Percentiles rank a stretch among this genome's conserved stretches.
Evolutionary conservation across 306 rosid species (phyloP).

Genomic region (Comarum palustre): DNA sequence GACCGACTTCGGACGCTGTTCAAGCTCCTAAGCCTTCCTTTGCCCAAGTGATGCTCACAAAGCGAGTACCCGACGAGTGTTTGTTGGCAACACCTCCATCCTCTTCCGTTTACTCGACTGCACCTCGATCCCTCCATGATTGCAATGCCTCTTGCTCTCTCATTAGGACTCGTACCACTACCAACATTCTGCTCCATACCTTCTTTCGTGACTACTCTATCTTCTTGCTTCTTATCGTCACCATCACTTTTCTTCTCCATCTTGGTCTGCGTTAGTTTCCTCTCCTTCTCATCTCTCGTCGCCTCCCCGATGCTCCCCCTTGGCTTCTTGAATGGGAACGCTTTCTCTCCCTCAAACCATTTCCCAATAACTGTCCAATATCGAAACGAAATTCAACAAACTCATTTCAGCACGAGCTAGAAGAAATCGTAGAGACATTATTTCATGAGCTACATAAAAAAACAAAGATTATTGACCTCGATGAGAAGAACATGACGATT

Average conservation of each 20-base stretch:
- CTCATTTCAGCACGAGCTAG: conserved; percentile 7
- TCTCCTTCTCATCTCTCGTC: conserved; percentile 19
- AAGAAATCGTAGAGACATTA: conserved; percentile 2
- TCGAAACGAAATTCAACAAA: not conserved
- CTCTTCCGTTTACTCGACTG: conserved; percentile 98
- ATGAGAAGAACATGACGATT: conserved; percentile 45
- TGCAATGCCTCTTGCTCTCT: conserved; percentile 45
- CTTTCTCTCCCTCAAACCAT: conserved; percentile 72
- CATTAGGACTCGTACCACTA: conserved; percentile 22
- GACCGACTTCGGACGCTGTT: conserved; percentile 68
- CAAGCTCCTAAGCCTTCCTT: conserved; percentile 86
- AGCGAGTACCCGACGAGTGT: conserved; percentile 96
- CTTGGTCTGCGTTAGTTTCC: conserved; percentile 27
- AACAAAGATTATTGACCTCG: conserved; percentile 38
- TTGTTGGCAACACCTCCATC: conserved; percentile 92
- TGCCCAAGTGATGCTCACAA: conserved; percentile 95
- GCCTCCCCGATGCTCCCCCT: conserved; percentile 45
- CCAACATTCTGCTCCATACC: not conserved
- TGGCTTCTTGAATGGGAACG: conserved; percentile 70
- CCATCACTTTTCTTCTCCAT: conserved; percentile 48
- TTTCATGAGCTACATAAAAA: not conserved
- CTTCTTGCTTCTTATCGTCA: conserved; percentile 12
- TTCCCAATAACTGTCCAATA: conserved; percentile 29
- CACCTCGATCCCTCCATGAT: conserved; percentile 96
- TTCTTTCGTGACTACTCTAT: conserved; percentile 14